phyloP scores from a whole-genome alignment of 2,329 filamentous ascomycete genomes.

The Shiraia sp. region DNA sequence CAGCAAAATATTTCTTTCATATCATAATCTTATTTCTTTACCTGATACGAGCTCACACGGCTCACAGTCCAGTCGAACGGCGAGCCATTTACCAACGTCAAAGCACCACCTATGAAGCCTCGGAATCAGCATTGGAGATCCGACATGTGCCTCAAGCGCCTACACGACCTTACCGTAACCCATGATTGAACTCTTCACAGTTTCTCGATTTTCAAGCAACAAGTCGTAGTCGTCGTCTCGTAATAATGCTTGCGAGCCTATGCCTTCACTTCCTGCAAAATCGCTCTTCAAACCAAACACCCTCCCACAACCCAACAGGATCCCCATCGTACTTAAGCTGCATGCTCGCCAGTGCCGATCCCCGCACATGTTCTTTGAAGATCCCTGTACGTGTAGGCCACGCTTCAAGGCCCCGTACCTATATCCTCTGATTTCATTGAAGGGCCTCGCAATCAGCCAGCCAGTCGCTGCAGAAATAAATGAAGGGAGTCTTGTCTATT shows the following conservation, averaged over 20 bases:
- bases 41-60: conserved; percentile 38
- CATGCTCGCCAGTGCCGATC: conserved; percentile 4
- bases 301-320: not conserved
- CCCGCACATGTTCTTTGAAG: conserved; percentile 5
- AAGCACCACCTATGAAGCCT: conserved; percentile 31
- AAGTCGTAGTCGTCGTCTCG: conserved; percentile 1
- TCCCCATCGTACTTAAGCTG: conserved; percentile 9
- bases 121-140: not conserved
- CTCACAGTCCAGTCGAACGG: conserved; percentile 43
- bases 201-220: not conserved
- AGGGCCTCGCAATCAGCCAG: conserved; percentile 13
- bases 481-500: not conserved
- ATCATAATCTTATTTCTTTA: too few species aligned
- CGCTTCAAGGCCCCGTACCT: conserved; percentile 5
- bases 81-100: conserved; percentile 48
- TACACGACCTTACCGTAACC: conserved; percentile 25
- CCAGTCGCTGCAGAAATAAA: conserved; percentile 1
- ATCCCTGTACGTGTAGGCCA: conserved; percentile 3
- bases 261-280: conserved; percentile 3
- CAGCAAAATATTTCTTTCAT: too few species aligned
- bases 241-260: conserved; percentile 4
- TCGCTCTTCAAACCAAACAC: not conserved
- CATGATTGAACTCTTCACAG: conserved; percentile 20
- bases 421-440: not conserved
- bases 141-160: not conserved